Percentiles rank a stretch among this genome's conserved stretches.
Evolutionary conservation across 2,329 filamentous ascomycete genomes (phyloP).

Genomic region (Bipolaris sorokiniana): DNA sequence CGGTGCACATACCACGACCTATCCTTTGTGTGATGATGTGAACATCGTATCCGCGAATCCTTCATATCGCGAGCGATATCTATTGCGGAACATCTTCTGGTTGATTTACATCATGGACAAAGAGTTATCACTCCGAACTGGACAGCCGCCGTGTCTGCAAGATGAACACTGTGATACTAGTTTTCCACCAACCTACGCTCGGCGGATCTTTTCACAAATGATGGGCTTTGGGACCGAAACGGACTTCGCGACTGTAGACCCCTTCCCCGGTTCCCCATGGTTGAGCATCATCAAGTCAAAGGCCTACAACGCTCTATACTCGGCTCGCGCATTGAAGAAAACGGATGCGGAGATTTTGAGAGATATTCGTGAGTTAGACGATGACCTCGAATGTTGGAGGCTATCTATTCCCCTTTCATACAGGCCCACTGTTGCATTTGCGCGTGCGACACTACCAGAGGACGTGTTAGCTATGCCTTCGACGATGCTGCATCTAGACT

Average conservation of each 20-base stretch:
- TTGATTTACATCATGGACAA: background rate
- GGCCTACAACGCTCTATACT: background rate
- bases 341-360: background rate
- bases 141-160: background rate
- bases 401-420: background rate
- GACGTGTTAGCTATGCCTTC: background rate
- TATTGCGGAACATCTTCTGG: background rate
- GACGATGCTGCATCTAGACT: background rate
- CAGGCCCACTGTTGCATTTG: background rate
- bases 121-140: background rate
- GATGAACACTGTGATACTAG: background rate
- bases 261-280: background rate
- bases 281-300: constrained; percentile 2
- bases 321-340: background rate
- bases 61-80: background rate
- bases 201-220: background rate
- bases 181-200: background rate
- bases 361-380: background rate
- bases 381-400: background rate
- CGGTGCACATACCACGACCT: background rate
- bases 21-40: background rate
- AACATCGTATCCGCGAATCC: background rate
- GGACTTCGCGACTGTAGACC: too few relatives aligned
- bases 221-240: background rate
- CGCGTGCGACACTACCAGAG: background rate